Evolutionary conservation across 176 grass and related monocot genomes (phyloP).

Genomic region (Hsuehochloa calcarea): DNA sequence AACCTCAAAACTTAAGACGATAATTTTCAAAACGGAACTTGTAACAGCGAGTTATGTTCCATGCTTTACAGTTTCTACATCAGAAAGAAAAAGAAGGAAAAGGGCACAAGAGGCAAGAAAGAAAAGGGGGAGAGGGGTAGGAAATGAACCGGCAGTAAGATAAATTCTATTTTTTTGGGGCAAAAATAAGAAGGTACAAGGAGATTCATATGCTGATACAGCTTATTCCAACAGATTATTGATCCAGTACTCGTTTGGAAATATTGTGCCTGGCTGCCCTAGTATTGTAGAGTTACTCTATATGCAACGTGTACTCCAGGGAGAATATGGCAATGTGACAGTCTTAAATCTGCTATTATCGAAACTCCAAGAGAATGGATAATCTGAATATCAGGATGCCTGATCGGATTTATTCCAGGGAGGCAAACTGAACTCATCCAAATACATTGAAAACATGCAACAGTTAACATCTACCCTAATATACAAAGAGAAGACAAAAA

Average conservation of each 20-base stretch:
- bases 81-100: not conserved
- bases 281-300: not conserved
- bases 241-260: not conserved
- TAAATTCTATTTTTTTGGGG: not conserved
- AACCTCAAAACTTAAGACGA: not conserved
- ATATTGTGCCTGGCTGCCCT: not conserved
- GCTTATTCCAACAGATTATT: not conserved
- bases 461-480: not conserved
- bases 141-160: not conserved
- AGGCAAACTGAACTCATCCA: too few relatives aligned
- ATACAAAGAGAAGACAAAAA: not conserved
- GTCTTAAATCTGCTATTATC: not conserved
- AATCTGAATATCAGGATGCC: not conserved
- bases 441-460: not conserved
- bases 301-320: not conserved
- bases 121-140: not conserved
- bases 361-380: not conserved
- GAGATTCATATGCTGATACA: not conserved
- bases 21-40: not conserved
- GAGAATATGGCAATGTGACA: not conserved
- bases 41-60: not conserved
- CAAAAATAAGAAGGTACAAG: not conserved
- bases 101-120: not conserved
- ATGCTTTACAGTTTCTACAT: not conserved
- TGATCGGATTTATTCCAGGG: not conserved